phyloP scores from a whole-genome alignment of 495 filamentous ascomycete genomes.

The Choiromyces venosus region DNA sequence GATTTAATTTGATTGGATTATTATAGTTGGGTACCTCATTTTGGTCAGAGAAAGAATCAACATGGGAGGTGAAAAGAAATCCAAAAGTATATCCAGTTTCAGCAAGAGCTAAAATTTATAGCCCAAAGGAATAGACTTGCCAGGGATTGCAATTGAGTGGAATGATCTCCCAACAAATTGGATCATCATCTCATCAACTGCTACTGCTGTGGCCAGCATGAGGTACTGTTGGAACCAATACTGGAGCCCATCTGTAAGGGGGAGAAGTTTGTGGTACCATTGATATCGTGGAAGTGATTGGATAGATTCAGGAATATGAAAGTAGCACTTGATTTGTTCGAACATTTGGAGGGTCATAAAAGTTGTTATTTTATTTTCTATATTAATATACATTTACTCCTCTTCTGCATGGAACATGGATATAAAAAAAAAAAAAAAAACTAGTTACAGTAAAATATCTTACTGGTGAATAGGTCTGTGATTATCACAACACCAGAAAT shows the following conservation, averaged over 20 bases:
- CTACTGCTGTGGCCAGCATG: constrained; percentile 4
- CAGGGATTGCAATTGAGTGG: constrained; percentile 10
- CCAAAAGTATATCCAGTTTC: background rate
- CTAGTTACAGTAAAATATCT: background rate
- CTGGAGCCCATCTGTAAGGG: no score
- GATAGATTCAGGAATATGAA: constrained; percentile 7
- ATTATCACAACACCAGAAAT: no score
- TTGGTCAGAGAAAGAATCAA: background rate
- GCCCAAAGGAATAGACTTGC: constrained; percentile 11
- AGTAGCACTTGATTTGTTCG: background rate
- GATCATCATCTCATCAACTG: constrained; percentile 20
- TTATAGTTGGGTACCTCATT: background rate
- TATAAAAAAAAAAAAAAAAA: no score
- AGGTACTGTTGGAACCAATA: no score
- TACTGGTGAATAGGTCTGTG: no score
- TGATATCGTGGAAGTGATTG: background rate
- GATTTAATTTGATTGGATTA: background rate
- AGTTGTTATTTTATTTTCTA: constrained; percentile 3
- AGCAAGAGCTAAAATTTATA: constrained; percentile 11
- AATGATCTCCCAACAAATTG: constrained; percentile 4
- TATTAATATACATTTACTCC: background rate
- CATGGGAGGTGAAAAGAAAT: background rate
- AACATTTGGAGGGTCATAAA: constrained; percentile 5
- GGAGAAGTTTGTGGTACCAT: constrained; percentile 12
- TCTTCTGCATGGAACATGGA: no score